Percentiles rank a stretch among this genome's conserved stretches.
These are phyloP conservation scores for Isoetes engelmannii DNA, from an alignment of 83 land plant genomes.

Conservation along the genomic window DNA sequence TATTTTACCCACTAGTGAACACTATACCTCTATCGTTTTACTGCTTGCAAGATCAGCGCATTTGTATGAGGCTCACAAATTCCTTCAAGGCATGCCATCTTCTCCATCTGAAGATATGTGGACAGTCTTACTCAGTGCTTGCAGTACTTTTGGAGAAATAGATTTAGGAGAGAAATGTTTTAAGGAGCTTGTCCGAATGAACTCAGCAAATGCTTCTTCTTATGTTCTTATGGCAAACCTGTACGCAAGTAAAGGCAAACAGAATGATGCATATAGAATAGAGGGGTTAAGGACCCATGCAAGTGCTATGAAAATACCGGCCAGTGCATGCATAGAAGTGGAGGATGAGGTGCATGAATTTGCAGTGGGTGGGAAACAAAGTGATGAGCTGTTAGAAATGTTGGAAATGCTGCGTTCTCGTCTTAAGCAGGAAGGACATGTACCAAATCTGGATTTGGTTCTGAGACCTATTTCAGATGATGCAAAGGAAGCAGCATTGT, in stretches of 20 bases:
- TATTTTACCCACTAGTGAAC: neutral
- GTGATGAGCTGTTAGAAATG: too few relatives aligned
- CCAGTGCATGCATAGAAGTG: too few relatives aligned
- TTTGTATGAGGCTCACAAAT: conserved; percentile 5
- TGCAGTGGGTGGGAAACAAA: too few relatives aligned
- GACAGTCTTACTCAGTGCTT: conserved; percentile 5
- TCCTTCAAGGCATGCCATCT: conserved; percentile 5
- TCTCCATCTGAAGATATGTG: conserved; percentile 9
- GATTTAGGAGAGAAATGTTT: conserved; percentile 8
- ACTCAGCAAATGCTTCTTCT: conserved; percentile 8
- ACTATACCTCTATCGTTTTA: neutral
- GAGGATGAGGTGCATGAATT: too few relatives aligned
- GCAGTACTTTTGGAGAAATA: conserved; percentile 9
- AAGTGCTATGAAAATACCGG: too few relatives aligned
- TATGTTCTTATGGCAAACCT: conserved; percentile 4
- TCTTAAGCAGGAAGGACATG: too few relatives aligned
- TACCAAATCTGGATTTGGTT: too few relatives aligned
- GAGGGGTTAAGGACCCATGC: neutral
- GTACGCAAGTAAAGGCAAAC: neutral
- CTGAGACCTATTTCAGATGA: too few relatives aligned
- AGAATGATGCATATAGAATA: neutral
- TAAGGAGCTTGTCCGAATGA: conserved; percentile 5
- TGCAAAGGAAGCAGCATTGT: too few relatives aligned
- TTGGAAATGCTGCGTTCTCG: too few relatives aligned
- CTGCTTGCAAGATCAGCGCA: conserved; percentile 10